phyloP scores from a whole-genome alignment of 768 basidiomycete genomes.

The Punctularia strigosozonata region DNA sequence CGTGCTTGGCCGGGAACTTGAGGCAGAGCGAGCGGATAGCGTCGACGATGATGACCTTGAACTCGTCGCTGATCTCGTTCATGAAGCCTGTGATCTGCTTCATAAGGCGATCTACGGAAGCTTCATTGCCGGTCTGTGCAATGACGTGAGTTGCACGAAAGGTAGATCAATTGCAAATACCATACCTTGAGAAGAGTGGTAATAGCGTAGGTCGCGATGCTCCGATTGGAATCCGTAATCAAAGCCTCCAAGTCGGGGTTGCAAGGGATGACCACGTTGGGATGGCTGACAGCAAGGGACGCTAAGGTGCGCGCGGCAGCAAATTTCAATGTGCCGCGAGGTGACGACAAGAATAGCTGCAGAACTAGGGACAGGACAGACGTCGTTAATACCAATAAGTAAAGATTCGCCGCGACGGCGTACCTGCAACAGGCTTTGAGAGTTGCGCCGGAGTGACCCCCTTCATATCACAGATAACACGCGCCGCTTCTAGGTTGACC shows the following conservation, averaged over 20 bases:
- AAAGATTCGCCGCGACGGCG: constrained; percentile 16
- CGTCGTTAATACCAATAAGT: neutral
- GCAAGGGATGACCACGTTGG: constrained; percentile 77
- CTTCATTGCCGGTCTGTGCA: constrained; percentile 89
- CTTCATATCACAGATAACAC: constrained; percentile 95
- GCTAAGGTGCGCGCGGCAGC: constrained; percentile 95
- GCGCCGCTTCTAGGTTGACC: constrained; percentile 98
- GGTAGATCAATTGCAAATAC: neutral
- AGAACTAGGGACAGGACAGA: constrained; percentile 52
- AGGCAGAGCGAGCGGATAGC: constrained; percentile 97
- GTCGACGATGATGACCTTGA: constrained; percentile 99
- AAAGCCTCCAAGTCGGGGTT: constrained; percentile 95
- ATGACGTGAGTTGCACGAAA: constrained; percentile 8
- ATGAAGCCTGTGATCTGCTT: constrained; percentile 99
- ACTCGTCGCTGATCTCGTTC: constrained; percentile 98
- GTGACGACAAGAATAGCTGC: constrained; percentile 91
- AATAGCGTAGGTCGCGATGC: constrained; percentile 96
- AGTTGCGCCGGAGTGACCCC: constrained; percentile 68
- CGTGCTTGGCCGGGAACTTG: constrained; percentile 97
- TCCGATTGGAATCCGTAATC: constrained; percentile 90
- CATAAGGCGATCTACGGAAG: constrained; percentile 96
- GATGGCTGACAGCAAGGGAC: constrained; percentile 76
- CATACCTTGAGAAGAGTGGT: constrained; percentile 90
- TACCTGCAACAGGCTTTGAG: constrained; percentile 81
- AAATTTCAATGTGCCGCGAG: constrained; percentile 91